Evolutionary conservation across 495 filamentous ascomycete species (phyloP), one percentile per base, ranked within the genome.

Genomic region (Umbilicaria muhlenbergii): DNA sequence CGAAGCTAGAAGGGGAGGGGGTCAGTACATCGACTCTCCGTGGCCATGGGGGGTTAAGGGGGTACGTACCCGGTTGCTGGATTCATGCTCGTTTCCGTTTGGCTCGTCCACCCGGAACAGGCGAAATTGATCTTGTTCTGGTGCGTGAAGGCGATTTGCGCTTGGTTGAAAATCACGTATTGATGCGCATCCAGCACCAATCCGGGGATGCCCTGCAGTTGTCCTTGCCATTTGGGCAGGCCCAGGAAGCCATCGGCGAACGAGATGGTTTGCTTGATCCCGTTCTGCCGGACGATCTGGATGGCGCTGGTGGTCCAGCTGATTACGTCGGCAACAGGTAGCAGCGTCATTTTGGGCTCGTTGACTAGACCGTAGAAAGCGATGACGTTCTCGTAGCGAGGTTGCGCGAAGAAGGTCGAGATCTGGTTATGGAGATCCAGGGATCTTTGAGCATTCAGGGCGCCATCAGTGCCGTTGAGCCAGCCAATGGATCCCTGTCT

Each of bases 101-200:
- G 88, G 43, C 72, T 52, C 3, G 78, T 78, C 92, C 92, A 99
- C 41, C 73, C 83, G 11, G 68, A 62, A 64, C 92, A 99, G 15
- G 88, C 85, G 57, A 91, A 86, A 34, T 80, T 66, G 18, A 96
- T 67, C 64, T 88, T 87, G 32, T 68, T 67, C 11, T 75, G 69
- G 61, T 91, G 86, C 42, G 80, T 80, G 51, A 72, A 71, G 19
- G 69, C 67, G 53, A 92, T 81, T 59, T 84, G 78, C 38, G 69
- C 73, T 12, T 67, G 70, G 61, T 92, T 89, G 67, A 92, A 93
- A 49, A 88, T 92, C 41, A 83, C 78, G 55, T 93, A 93, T 55
- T 92, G 88, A 64, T 99, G 92, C 36, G 83, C 88, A 62, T 99
- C 92, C 8, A 99, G 71, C 14, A 94, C 67, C 51, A 89, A 63